A percentile compares a stretch with the other conserved stretches of the same genome.
Evolutionary conservation across 441 rosid species (phyloP).

Genomic region (Pelargonium cotyledonis): DNA sequence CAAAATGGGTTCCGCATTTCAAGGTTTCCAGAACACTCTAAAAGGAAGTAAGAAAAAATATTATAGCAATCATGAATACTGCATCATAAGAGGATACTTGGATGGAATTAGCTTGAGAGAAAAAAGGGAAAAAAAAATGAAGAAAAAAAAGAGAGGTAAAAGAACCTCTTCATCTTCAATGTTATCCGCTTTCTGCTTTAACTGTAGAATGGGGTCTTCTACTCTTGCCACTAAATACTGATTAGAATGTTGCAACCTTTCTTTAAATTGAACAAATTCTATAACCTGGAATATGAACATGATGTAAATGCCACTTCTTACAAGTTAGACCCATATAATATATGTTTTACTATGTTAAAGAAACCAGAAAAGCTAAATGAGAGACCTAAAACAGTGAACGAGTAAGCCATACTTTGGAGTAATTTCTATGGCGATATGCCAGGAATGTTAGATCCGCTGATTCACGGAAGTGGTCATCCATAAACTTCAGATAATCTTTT

Average conservation of each 20-base stretch:
- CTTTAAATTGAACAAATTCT: slow-evolving; percentile 95
- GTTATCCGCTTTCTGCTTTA: slow-evolving; percentile 71
- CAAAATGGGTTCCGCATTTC: slow-evolving; percentile 59
- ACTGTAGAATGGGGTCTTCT: slow-evolving; percentile 66
- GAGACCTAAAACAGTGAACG: slow-evolving; percentile 2
- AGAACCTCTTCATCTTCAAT: slow-evolving; percentile 77
- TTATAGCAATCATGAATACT: slow-evolving; percentile 15
- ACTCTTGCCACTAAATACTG: slow-evolving; percentile 74
- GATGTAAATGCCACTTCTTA: slow-evolving; percentile 12
- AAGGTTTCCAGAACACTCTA: slow-evolving; percentile 70
- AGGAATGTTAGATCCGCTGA: slow-evolving; percentile 97
- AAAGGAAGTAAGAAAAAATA: slow-evolving; percentile 13
- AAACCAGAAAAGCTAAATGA: not conserved
- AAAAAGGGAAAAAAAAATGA: not conserved
- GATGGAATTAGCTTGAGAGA: not conserved
- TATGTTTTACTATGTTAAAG: not conserved
- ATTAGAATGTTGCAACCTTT: slow-evolving; percentile 70
- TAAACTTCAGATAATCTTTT: slow-evolving; percentile 87
- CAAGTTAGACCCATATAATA: not conserved
- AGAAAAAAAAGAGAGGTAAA: not conserved
- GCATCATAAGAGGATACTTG: slow-evolving; percentile 3
- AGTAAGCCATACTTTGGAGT: slow-evolving; percentile 65
- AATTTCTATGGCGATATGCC: slow-evolving; percentile 96
- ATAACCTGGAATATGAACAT: slow-evolving; percentile 55
- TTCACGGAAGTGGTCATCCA: slow-evolving; percentile 98